phyloP scores from a whole-genome alignment of 1,139 yeast genomes.

The Magnusiomyces suaveolens region DNA sequence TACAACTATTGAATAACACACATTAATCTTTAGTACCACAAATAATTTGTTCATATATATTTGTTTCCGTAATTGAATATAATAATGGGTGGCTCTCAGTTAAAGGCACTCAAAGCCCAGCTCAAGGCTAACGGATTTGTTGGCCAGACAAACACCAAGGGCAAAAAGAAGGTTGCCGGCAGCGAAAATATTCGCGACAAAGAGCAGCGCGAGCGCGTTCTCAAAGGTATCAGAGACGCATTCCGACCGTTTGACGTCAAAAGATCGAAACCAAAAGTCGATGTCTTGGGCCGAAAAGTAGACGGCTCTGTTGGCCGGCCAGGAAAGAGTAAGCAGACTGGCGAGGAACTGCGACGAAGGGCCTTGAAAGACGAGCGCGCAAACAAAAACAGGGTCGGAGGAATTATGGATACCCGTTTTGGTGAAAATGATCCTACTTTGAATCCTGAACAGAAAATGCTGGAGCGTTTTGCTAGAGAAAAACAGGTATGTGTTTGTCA shows the following conservation, averaged over 20 bases:
- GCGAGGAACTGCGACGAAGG: conserved; percentile 56
- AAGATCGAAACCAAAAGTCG: conserved; percentile 53
- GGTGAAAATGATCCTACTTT: conserved; percentile 72
- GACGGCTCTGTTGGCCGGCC: conserved; percentile 63
- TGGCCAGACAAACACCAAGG: conserved; percentile 61
- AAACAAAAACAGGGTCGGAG: conserved; percentile 64
- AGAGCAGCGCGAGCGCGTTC: conserved; percentile 49
- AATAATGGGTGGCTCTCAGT: conserved; percentile 83
- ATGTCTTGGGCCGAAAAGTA: conserved; percentile 47
- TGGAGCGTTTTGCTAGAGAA: conserved; percentile 87
- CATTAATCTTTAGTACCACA: too few relatives aligned
- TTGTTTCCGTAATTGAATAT: conserved; percentile 15
- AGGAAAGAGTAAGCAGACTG: conserved; percentile 63
- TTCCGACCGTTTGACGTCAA: conserved; percentile 87
- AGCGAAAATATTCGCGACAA: conserved; percentile 53
- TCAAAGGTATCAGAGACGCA: conserved; percentile 60
- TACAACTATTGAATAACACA: too few relatives aligned
- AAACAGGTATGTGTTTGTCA: conserved; percentile 42
- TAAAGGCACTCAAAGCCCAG: conserved; percentile 70
- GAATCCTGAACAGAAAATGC: conserved; percentile 85
- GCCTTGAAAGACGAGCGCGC: conserved; percentile 59
- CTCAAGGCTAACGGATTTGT: conserved; percentile 69
- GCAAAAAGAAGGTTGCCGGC: conserved; percentile 39
- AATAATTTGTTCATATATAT: too few relatives aligned
- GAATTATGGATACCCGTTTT: conserved; percentile 75